Evolutionary conservation across 2,329 filamentous ascomycete genomes (phyloP), one percentile per base, ranked within the genome.

Genomic region (Exophiala phaeomuriformis): DNA sequence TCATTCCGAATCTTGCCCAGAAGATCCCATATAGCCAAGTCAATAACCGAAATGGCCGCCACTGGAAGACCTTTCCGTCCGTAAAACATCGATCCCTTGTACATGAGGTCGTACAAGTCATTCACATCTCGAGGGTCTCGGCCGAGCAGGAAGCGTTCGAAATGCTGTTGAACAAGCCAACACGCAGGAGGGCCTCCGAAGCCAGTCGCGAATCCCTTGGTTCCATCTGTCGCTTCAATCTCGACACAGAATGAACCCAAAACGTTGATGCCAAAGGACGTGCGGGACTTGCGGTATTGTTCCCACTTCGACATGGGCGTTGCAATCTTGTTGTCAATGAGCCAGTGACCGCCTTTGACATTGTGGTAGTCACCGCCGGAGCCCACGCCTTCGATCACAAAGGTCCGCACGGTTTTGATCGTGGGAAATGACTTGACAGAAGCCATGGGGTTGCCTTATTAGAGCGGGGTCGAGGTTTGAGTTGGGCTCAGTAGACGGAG

Each of bases 251-350:
- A 95, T 0, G 90, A 95, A 1, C 90, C 90, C 29, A 96, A 75
- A 5, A 95, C 90, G 64, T 96, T 96, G 77, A 96, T 96, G 36
- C 90, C 90, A 88, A 89, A 96, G 68, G 84, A 90, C 8, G 90
- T 95, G 63, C 90, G 80, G 36, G 90, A 95, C 57, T 84, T 82
- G 61, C 90, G 83, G 71, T 95, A 96, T 63, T 90, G 77, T 61
- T 93, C 87, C 80, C 90, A 95, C 70, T 83, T 80, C 47, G 89
- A 91, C 80, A 90, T 94, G 4, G 90, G 90, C 0, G 90, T 96
- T 1, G 90, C 90, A 67, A 96, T 96, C 63, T 90, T 84, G 57
- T 85, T 86, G 72, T 95, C 90, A 61, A 96, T 86, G 63, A 96
- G 76, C 90, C 90, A 95, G 70, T 75, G 73, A 32, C 74, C 74